Evolutionary conservation across 2,329 filamentous ascomycete genomes (phyloP).

Genomic region (Nothophaeocryptopus gaeumannii): DNA sequence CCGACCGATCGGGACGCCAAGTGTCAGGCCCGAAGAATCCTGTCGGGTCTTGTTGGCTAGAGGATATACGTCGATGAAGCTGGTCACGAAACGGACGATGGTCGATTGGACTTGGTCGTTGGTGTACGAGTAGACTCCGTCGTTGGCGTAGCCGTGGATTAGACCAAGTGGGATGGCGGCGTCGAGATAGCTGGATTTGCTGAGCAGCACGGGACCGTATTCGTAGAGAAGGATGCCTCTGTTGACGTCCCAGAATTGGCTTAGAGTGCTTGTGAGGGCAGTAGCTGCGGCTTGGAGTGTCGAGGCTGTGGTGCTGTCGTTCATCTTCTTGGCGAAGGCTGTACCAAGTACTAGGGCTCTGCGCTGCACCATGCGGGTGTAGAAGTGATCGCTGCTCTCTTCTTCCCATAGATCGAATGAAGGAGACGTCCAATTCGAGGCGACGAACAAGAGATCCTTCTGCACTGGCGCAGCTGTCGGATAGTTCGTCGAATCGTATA

Average conservation of each 20-base stretch:
- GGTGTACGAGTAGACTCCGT: conserved; percentile 33
- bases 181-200: conserved; percentile 36
- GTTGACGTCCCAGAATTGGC: conserved; percentile 32
- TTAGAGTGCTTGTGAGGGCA: conserved; percentile 28
- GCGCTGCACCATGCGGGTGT: conserved; percentile 33
- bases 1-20: conserved; percentile 36
- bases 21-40: conserved; percentile 24
- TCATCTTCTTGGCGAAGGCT: conserved; percentile 31
- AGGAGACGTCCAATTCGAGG: conserved; percentile 30
- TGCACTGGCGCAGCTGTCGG: conserved; percentile 27
- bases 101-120: conserved; percentile 34
- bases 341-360: conserved; percentile 30
- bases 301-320: conserved; percentile 28
- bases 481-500: conserved; percentile 31
- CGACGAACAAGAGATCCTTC: conserved; percentile 33
- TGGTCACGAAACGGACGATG: conserved; percentile 30
- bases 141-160: conserved; percentile 34
- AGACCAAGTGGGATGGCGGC: conserved; percentile 34
- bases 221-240: conserved; percentile 32
- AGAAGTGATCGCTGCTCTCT: conserved; percentile 32
- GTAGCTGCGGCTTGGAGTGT: conserved; percentile 28
- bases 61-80: conserved; percentile 31
- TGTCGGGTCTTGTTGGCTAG: conserved; percentile 29
- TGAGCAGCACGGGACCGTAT: conserved; percentile 32
- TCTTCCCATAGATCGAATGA: conserved; percentile 37